These are phyloP conservation scores for Grigorovia jiainica DNA, from an alignment of 805 yeast genomes.

Conservation along the genomic window DNA sequence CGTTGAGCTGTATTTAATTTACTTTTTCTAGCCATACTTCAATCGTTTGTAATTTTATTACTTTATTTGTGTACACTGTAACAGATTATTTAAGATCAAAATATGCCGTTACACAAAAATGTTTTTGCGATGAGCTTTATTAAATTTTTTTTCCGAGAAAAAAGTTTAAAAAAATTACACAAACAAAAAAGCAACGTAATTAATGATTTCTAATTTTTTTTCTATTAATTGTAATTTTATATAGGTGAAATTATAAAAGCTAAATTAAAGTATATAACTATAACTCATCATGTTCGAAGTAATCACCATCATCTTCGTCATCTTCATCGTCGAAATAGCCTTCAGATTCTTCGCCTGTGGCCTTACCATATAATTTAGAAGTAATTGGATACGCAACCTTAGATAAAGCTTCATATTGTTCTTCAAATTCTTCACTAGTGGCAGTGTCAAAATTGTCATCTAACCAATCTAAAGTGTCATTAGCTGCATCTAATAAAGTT, in stretches of 20 bases:
- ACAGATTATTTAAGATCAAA: neutral
- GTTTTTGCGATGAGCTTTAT: slow-evolving; percentile 2
- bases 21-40: slow-evolving; percentile 31
- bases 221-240: neutral
- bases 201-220: neutral
- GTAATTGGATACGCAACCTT: slow-evolving; percentile 87
- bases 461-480: slow-evolving; percentile 80
- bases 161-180: neutral
- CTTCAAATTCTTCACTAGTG: slow-evolving; percentile 85
- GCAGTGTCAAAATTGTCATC: slow-evolving; percentile 84
- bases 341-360: slow-evolving; percentile 38
- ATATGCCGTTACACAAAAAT: too few relatives aligned
- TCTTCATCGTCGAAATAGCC: slow-evolving; percentile 41
- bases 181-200: neutral
- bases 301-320: slow-evolving; percentile 45
- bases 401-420: slow-evolving; percentile 75
- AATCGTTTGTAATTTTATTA: neutral
- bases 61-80: neutral
- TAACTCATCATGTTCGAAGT: slow-evolving; percentile 64
- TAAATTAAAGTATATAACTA: slow-evolving; percentile 15
- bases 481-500: slow-evolving; percentile 74
- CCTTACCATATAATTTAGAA: slow-evolving; percentile 67
- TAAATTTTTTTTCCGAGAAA: neutral
- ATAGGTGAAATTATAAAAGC: neutral
- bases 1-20: slow-evolving; percentile 29